Conservation (phyloP, 345 rosid genomes). For the Ailanthus altissimus region DNA sequence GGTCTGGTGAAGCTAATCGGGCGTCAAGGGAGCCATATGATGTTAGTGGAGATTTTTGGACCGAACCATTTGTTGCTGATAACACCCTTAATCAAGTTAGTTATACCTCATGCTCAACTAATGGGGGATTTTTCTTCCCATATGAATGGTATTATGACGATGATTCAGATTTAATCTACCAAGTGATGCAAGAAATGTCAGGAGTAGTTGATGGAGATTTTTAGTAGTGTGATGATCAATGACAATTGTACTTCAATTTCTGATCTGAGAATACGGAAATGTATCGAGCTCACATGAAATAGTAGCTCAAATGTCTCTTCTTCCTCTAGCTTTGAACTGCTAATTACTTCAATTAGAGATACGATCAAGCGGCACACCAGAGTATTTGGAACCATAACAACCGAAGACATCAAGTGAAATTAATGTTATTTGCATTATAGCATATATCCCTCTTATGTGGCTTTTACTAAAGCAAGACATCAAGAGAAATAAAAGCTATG, state of each 20-base stretch:
- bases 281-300: not conserved
- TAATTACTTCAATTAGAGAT: not conserved
- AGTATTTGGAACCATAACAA: not conserved
- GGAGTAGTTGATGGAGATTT: not conserved
- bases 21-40: not conserved
- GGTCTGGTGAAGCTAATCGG: not conserved
- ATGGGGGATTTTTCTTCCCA: not conserved
- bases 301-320: not conserved
- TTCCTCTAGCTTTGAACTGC: not conserved
- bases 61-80: not conserved
- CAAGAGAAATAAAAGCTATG: no score
- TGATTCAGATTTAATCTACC: not conserved
- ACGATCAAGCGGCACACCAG: not conserved
- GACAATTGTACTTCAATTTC: not conserved
- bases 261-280: not conserved
- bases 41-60: conserved; percentile 7
- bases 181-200: not conserved
- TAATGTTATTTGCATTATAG: not conserved
- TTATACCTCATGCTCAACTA: not conserved
- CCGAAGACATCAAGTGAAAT: not conserved
- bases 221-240: not conserved
- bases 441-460: not conserved
- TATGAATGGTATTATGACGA: not conserved
- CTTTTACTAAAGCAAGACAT: not conserved
- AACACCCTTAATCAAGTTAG: not conserved